Percentiles rank a stretch among this genome's conserved stretches.
Evolutionary conservation across 768 basidiomycete genomes (phyloP).

Genomic region (Hydnum rufescens): DNA sequence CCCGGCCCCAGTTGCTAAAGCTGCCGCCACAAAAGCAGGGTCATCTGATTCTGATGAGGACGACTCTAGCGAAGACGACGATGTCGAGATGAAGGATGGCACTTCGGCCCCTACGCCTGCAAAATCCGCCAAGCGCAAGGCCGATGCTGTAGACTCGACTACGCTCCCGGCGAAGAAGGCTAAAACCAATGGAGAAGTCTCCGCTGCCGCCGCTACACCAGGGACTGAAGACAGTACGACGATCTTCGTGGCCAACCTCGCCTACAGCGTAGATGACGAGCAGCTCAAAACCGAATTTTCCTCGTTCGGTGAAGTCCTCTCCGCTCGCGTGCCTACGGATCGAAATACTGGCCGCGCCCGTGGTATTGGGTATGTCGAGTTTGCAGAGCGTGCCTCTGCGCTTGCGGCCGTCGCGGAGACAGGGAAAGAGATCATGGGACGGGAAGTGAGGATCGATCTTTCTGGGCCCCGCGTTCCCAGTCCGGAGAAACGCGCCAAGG

Average conservation of each 20-base stretch:
- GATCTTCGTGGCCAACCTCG: slow-evolving; percentile 81
- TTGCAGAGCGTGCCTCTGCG: slow-evolving; percentile 47
- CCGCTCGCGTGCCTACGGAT: slow-evolving; percentile 49
- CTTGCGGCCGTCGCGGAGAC: slow-evolving; percentile 55
- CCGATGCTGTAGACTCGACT: slow-evolving; percentile 34
- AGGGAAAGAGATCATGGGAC: slow-evolving; percentile 83
- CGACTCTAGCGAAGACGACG: slow-evolving; percentile 17
- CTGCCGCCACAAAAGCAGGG: neutral
- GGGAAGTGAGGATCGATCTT: slow-evolving; percentile 69
- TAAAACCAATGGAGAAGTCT: slow-evolving; percentile 37
- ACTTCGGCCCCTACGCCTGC: neutral
- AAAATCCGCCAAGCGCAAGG: slow-evolving; percentile 57
- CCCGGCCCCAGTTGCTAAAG: too few relatives aligned
- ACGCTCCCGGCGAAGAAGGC: slow-evolving; percentile 57
- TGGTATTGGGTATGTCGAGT: slow-evolving; percentile 72
- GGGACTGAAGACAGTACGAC: slow-evolving; percentile 39
- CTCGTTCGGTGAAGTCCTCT: slow-evolving; percentile 69
- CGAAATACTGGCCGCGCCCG: slow-evolving; percentile 65
- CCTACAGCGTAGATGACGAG: slow-evolving; percentile 95
- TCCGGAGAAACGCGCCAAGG: slow-evolving; percentile 53
- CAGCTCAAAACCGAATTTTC: slow-evolving; percentile 84
- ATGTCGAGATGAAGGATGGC: slow-evolving; percentile 11
- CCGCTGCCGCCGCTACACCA: too few relatives aligned
- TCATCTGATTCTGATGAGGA: slow-evolving; percentile 12
- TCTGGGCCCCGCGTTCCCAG: slow-evolving; percentile 35